These are phyloP conservation scores for Acer saccharum DNA, from an alignment of 345 rosid species.

Conservation along the genomic window DNA sequence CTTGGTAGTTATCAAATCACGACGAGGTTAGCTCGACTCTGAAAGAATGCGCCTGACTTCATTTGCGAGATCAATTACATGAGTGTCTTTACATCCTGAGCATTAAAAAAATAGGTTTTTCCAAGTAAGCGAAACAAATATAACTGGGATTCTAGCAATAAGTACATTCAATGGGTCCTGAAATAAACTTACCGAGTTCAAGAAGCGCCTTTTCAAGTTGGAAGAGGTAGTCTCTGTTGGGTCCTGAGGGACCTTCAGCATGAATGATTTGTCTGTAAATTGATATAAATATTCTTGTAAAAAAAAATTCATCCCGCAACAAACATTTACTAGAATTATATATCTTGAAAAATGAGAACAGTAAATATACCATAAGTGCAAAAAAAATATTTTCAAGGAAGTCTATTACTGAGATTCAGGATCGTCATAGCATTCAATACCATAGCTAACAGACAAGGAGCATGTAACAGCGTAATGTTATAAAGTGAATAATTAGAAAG, in stretches of 20 bases:
- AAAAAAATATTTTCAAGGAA: background rate
- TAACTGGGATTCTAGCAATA: background rate
- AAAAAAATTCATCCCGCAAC: background rate
- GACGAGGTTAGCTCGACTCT: conserved; percentile 22
- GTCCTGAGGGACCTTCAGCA: conserved; percentile 93
- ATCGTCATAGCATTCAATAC: background rate
- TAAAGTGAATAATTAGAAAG: conserved; percentile 7
- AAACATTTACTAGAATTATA: background rate
- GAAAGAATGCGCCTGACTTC: conserved; percentile 64
- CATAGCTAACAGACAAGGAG: background rate
- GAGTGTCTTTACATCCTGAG: conserved; percentile 69
- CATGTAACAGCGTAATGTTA: background rate
- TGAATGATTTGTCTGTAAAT: conserved; percentile 62
- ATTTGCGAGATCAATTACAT: conserved; percentile 70
- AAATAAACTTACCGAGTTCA: conserved; percentile 46
- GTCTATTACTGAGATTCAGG: background rate
- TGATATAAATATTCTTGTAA: background rate
- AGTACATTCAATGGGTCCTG: background rate
- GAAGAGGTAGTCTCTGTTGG: conserved; percentile 87
- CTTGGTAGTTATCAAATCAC: background rate
- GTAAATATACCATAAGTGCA: background rate
- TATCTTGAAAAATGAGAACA: background rate
- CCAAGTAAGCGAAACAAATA: background rate
- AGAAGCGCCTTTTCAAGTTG: conserved; percentile 72
- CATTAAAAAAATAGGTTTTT: background rate